Base-by-base conservation (phyloP, 768 basidiomycete species). In the Atractiella rhizophila region DNA sequence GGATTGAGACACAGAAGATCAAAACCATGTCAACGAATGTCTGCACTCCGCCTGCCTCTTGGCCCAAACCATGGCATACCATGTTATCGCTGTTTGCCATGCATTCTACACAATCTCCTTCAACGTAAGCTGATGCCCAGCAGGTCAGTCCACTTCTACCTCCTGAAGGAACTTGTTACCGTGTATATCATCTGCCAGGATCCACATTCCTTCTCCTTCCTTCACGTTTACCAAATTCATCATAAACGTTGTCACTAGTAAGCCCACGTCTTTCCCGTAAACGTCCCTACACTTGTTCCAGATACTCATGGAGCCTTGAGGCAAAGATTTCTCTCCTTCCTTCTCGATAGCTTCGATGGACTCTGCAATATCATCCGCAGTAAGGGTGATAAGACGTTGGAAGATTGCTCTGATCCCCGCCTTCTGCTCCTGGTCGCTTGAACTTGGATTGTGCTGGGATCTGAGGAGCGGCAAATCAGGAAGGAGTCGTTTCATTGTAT, bases 1-100 rank as follows among this genome's bases (percentile, higher is more conserved):
- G n/a, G n/a, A n/a, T n/a, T n/a, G n/a, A n/a, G n/a, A n/a, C n/a
- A n/a, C n/a, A n/a, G n/a, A n/a, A n/a, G n/a, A n/a, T n/a, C n/a
- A n/a, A n/a, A n/a, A n/a, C n/a, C 50, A 51, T 51, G 28, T 51
- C 45, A 35, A 49, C 50, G 16, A 51, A 51, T 0, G 50, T 51
- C 4, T 28, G 10, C 24, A 38, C 35, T 3, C 50, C 50, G 20
- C 50, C 50, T 27, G 46, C 45, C 21, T 47, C 45, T 2, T 42
- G 40, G 2, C 50, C 50, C 27, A 51, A 44, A 1, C 50, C 50
- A 30, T 51, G 50, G 10, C 47, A 48, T 28, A 51, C 50, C 50
- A 40, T 40, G 21, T 38, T 39, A 18, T 38, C 47, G 23, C 28
- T 33, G 35, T 40, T 40, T 28, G 47, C 49, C 50, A 51, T 51